A percentile compares a stretch with the other conserved stretches of the same genome.
Conservation (phyloP, 306 rosid species). For the Casuarina glauca region DNA sequence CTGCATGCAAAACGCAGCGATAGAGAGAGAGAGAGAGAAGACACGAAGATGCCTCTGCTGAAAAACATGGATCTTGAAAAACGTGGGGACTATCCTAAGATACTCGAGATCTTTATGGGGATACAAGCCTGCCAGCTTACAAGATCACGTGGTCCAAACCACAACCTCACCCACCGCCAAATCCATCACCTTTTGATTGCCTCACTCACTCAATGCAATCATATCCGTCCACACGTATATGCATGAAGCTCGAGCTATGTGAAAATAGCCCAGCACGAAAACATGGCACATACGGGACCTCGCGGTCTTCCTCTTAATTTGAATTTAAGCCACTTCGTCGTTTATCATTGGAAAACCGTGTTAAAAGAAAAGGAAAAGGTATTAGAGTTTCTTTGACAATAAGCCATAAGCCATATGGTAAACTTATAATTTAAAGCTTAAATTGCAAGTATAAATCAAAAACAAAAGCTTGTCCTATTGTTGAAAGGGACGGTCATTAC, state of each 20-base stretch:
- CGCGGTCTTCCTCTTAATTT: neutral
- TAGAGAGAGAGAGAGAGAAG: neutral
- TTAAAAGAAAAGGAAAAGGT: no score
- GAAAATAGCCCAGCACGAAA: neutral
- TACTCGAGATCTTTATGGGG: constrained; percentile 71
- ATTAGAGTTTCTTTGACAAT: no score
- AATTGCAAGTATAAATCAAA: no score
- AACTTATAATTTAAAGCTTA: no score
- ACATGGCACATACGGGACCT: neutral
- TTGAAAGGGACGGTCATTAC: no score
- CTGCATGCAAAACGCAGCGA: neutral
- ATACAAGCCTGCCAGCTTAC: constrained; percentile 34
- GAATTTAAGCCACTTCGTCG: no score
- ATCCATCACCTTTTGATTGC: constrained; percentile 14
- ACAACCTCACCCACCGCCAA: constrained; percentile 30
- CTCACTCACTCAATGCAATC: neutral
- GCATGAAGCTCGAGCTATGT: constrained; percentile 11
- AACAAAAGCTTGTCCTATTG: no score
- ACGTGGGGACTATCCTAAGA: constrained; percentile 52
- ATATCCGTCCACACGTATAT: constrained; percentile 7
- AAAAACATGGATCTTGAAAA: neutral
- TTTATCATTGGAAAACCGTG: no score
- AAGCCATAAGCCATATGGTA: no score
- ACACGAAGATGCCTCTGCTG: neutral
- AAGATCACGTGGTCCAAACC: constrained; percentile 51